Percentiles rank a stretch among this genome's conserved stretches.
Conservation (phyloP, 2,329 filamentous ascomycete species). For the Drechmeria coniospora region DNA sequence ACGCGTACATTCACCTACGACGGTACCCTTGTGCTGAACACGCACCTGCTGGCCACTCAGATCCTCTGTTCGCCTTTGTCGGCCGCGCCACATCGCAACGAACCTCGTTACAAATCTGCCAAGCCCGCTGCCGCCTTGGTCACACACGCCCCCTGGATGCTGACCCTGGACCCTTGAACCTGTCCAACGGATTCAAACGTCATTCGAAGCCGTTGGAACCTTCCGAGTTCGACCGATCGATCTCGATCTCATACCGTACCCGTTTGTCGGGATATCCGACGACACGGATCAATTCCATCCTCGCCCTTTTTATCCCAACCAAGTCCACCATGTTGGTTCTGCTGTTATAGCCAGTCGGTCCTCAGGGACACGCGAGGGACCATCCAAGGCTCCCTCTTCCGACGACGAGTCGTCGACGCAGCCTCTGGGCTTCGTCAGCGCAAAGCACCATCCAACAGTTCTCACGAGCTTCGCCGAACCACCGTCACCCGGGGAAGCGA, state of each 20-base stretch:
- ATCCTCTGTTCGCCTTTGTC: no score
- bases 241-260: neutral
- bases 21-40: no score
- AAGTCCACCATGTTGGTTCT: constrained; percentile 17
- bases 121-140: constrained; percentile 1
- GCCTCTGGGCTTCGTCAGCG: constrained; percentile 10
- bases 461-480: no score
- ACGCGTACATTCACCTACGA: no score
- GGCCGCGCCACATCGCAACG: neutral
- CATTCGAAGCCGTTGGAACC: no score
- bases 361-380: constrained; percentile 17
- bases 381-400: constrained; percentile 5
- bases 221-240: no score
- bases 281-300: neutral
- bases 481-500: no score
- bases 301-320: constrained; percentile 5
- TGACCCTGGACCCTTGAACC: no score
- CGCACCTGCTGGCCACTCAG: no score
- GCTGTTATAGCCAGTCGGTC: constrained; percentile 22
- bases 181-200: no score
- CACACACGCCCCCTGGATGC: no score
- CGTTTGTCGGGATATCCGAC: neutral
- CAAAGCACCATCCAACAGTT: constrained; percentile 7
- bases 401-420: constrained; percentile 9
- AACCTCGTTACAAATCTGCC: neutral